Base-by-base conservation (phyloP, 495 filamentous ascomycete genomes). In the Polyplosphaeria fusca region DNA sequence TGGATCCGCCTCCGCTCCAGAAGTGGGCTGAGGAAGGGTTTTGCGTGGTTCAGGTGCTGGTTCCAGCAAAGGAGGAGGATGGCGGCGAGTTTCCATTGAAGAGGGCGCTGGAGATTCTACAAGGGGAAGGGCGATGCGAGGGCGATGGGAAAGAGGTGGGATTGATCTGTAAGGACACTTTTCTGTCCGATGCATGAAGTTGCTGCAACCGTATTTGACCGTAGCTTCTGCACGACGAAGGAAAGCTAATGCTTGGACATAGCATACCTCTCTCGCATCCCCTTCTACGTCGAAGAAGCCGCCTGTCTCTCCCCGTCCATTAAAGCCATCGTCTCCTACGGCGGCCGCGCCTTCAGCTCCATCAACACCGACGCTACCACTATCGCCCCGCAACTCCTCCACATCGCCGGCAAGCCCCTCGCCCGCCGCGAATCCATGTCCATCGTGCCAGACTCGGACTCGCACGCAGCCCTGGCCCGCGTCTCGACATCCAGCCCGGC, bases 11-110 rank as follows among this genome's bases (percentile, higher is more conserved):
- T 18, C 79, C 77, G 1, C 52, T 74, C 19, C 60, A 73, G 47
- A 84, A 83, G 70, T 84, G 81, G 79, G 81, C 80, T 3, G 80
- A 84, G 63, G 80, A 83, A 67, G 76, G 81, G 4, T 82, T 76
- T 49, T 72, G 77, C 1, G 77, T 81, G 2, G 76, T 68, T 0
- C 73, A 78, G 58, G 56, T 80, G 0, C 22, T 40, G 37, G 58
- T 53, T 5, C 25, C 55, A 0, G 58, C 47, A n/a, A 54, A 52
- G 24, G 40, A 40, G 23, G 47, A 45, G 23, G 50, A 61, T 30
- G 58, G 53, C 2, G 45, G 43, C 25, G 41, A 45, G 47, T 58
- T 46, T 56, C 61, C 13, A 27, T 65, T 45, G 38, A 11, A 28
- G 64, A 58, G 47, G 0, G 64, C 60, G 41, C 46, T 77, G 28